phyloP scores from a whole-genome alignment of 345 rosid genomes.

The Leavenworthia alabamica region DNA sequence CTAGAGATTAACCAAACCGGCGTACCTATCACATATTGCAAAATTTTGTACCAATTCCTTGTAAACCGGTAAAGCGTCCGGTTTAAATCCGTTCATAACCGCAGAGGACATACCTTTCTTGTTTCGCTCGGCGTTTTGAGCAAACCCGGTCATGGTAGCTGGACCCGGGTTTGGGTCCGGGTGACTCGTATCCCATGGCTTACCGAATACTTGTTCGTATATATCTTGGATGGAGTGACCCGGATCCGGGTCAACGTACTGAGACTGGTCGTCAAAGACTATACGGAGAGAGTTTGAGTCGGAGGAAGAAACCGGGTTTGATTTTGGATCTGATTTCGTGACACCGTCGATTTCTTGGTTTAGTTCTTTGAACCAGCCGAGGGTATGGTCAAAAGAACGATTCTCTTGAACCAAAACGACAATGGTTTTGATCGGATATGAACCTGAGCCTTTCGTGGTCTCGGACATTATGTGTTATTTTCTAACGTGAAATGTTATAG shows the following conservation, averaged over 20 bases:
- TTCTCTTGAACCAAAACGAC: slow-evolving; percentile 83
- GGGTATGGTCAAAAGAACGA: slow-evolving; percentile 86
- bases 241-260: slow-evolving; percentile 72
- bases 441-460: not conserved
- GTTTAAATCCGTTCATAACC: slow-evolving; percentile 73
- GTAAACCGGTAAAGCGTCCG: slow-evolving; percentile 51
- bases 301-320: slow-evolving; percentile 50
- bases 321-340: slow-evolving; percentile 46
- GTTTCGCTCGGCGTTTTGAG: slow-evolving; percentile 48
- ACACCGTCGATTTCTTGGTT: slow-evolving; percentile 75
- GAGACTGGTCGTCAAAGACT: slow-evolving; percentile 40
- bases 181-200: slow-evolving; percentile 44
- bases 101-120: slow-evolving; percentile 45
- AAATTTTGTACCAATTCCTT: slow-evolving; percentile 49
- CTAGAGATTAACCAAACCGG: too few relatives aligned
- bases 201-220: slow-evolving; percentile 84
- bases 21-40: slow-evolving; percentile 51
- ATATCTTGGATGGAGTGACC: slow-evolving; percentile 80
- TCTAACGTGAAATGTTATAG: not conserved
- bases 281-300: slow-evolving; percentile 38
- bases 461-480: slow-evolving; percentile 14
- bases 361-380: slow-evolving; percentile 77
- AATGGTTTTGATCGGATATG: slow-evolving; percentile 72
- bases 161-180: slow-evolving; percentile 40
- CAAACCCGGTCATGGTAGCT: slow-evolving; percentile 57